These are phyloP conservation scores for Talaromyces wortmannii DNA, from an alignment of 495 filamentous ascomycete species.

Conservation along the genomic window DNA sequence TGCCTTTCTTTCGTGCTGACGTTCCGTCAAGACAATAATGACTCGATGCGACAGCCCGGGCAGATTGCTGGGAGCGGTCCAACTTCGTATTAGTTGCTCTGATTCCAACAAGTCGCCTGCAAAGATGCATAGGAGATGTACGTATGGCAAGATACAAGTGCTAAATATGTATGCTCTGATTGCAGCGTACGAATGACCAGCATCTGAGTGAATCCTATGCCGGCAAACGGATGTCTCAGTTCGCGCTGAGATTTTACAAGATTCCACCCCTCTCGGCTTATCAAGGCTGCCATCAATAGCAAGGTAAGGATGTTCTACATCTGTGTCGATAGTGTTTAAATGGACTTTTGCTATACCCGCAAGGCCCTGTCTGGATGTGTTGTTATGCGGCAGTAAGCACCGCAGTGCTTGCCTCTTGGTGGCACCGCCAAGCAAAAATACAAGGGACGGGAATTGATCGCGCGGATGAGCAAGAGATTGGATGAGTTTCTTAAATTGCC, in stretches of 20 bases:
- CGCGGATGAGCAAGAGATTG: neutral
- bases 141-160: neutral
- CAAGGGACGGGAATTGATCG: neutral
- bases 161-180: neutral
- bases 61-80: neutral
- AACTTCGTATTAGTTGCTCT: neutral
- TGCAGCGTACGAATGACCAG: neutral
- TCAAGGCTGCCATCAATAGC: neutral
- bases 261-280: neutral
- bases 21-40: neutral
- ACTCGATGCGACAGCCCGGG: neutral
- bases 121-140: neutral
- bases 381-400: neutral
- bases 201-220: neutral
- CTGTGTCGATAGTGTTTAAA: neutral
- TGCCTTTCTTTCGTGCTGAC: neutral
- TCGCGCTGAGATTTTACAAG: neutral
- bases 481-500: neutral
- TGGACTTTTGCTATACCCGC: neutral
- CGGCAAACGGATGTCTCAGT: neutral
- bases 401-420: neutral
- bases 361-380: neutral
- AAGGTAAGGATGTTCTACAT: neutral
- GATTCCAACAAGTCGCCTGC: neutral
- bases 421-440: neutral